Conservation (phyloP, 2,329 filamentous ascomycete genomes). For the Helicocarpus griseus region DNA sequence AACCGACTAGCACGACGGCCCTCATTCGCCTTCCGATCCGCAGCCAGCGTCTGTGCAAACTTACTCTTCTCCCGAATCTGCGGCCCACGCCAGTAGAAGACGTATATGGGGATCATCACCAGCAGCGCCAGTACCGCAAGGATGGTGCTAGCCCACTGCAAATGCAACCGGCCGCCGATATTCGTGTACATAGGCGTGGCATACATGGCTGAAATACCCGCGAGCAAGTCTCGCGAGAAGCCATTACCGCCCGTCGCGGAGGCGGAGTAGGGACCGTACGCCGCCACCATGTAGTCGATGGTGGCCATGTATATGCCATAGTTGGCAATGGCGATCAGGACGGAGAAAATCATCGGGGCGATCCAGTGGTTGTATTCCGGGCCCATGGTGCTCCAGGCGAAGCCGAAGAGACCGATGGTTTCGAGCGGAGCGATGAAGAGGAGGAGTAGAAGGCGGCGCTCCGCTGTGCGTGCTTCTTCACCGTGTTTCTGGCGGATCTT, state of each 20-base stretch:
- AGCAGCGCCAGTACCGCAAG: conserved; percentile 50
- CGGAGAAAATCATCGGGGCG: conserved; percentile 48
- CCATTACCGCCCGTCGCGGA: conserved; percentile 57
- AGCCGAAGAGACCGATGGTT: conserved; percentile 51
- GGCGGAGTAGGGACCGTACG: conserved; percentile 53
- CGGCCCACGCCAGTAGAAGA: conserved; percentile 55
- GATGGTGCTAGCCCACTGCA: conserved; percentile 49
- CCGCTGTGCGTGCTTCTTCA: conserved; percentile 46
- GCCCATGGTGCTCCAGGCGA: conserved; percentile 49
- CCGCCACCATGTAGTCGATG: conserved; percentile 57
- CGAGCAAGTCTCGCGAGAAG: conserved; percentile 53
- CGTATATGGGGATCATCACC: conserved; percentile 52
- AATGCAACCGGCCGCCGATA: conserved; percentile 33
- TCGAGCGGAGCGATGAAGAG: conserved; percentile 52
- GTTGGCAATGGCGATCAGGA: conserved; percentile 52
- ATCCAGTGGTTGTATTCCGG: conserved; percentile 49
- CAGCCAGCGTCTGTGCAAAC: conserved; percentile 52
- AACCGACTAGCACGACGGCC: not conserved
- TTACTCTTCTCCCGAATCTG: conserved; percentile 47
- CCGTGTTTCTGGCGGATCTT: conserved; percentile 31
- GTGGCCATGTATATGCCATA: conserved; percentile 50
- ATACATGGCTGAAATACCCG: conserved; percentile 50
- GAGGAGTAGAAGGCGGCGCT: conserved; percentile 57
- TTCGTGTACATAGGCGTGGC: conserved; percentile 42
- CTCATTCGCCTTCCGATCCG: conserved; percentile 24